These are phyloP conservation scores for Lactuca sativa DNA, from an alignment of 129 eudicot genomes.

Conservation along the genomic window DNA sequence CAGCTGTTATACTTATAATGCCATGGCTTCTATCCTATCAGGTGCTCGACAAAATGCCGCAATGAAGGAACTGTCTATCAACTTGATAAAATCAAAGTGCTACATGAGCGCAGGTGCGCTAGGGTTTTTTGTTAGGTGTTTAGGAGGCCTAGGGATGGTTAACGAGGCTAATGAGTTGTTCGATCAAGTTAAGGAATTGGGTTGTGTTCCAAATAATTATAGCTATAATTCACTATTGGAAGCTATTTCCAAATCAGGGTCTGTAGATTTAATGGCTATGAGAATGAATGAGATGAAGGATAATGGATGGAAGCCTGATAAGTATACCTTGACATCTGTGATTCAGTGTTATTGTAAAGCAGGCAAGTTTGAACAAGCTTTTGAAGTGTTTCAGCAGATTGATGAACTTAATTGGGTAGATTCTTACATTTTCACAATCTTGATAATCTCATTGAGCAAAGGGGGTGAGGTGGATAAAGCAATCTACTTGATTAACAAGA, in stretches of 20 bases:
- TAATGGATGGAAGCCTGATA: constrained; percentile 57
- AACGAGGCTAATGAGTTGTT: constrained; percentile 67
- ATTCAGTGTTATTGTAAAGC: constrained; percentile 77
- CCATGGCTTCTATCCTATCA: constrained; percentile 81
- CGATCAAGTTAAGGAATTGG: constrained; percentile 60
- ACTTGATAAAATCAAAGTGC: constrained; percentile 41
- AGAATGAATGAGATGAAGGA: constrained; percentile 71
- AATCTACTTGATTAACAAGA: constrained; percentile 46
- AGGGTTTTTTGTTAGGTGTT: constrained; percentile 73
- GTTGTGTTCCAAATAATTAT: constrained; percentile 57
- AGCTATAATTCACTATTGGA: constrained; percentile 66
- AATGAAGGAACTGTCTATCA: constrained; percentile 44
- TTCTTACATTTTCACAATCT: constrained; percentile 47
- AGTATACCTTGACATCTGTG: constrained; percentile 66
- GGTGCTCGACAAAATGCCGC: constrained; percentile 92
- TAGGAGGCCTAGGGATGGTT: constrained; percentile 63
- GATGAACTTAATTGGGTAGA: constrained; percentile 58
- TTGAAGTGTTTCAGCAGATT: constrained; percentile 53
- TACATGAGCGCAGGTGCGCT: constrained; percentile 66
- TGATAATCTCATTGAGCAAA: constrained; percentile 51
- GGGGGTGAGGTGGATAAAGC: constrained; percentile 60
- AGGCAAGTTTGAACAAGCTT: constrained; percentile 54
- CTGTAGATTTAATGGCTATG: constrained; percentile 41
- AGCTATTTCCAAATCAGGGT: constrained; percentile 50
- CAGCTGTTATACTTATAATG: constrained; percentile 61